Base-by-base conservation (phyloP, 2,329 filamentous ascomycete genomes). In the Cercospora zeae-maydis region DNA sequence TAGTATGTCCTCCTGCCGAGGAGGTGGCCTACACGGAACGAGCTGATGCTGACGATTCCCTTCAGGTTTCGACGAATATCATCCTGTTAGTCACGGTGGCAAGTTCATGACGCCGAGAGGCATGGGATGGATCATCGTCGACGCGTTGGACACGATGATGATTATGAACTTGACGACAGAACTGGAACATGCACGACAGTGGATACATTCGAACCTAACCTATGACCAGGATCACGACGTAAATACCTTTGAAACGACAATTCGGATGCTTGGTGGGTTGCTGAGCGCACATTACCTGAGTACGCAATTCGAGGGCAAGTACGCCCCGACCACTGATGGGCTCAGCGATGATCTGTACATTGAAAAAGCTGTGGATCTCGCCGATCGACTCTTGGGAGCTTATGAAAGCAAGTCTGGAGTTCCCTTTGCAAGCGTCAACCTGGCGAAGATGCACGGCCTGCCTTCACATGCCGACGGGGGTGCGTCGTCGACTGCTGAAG, bases 81-180 rank as follows among this genome's bases (percentile, higher is more conserved):
- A 91, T 70, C 95, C 95, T 1, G 79, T 93, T 30, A 87, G 90
- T 5, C 95, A 95, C 75, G 86, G 80, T 16, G 91, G 92, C 55
- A 83, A 82, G 57, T 87, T 95, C 71, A 98, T 99, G 93, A 88
- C 92, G 6, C 84, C 89, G 3, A 87, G 91, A 66, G 95, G 93
- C 27, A 83, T 99, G 78, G 95, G 95, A 31, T 99, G 96, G 95
- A 98, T 98, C 72, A 97, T 99, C 66, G 89, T 99, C 62, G 95
- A 99, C 78, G 88, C 93, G 11, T 81, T 99, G 66, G 95, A 99
- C 77, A 99, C 95, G 0, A 85, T 98, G 83, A 99, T 99, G 80
- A 82, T 99, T 65, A 99, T 99, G 95, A 98, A 98, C 76, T 82
- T 96, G 67, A 98, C 93, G 13, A 89, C 87, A 33, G 88, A 93